Base-by-base conservation (phyloP, 805 yeast genomes). In the Sugiyamaella chiloensis region DNA sequence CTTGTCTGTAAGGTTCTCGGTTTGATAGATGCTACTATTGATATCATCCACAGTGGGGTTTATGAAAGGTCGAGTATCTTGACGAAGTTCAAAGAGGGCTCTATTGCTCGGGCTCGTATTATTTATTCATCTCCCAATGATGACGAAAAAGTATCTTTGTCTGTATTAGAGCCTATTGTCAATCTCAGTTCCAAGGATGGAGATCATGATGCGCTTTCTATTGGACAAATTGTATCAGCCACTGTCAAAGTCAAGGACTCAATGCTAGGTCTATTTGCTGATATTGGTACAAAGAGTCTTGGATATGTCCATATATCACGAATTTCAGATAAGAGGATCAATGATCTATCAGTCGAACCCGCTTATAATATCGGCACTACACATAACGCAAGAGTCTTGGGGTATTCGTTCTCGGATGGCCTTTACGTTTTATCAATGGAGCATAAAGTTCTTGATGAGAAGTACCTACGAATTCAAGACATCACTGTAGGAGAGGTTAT, bases 261-360 rank as follows among this genome's bases (percentile, higher is more conserved):
- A 5, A 51, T 51, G 9, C 37, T 59, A 2, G 75, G 75, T 12
- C 54, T 70, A 2, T 65, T 63, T 42, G 52, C 69, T 32, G 62
- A 60, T 7, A 62, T 86, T 32, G 85, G 85, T 20, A 72, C 74
- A 21, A 61, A 71, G 39, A 56, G 70, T 6, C 60, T 71, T 9
- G 98, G 96, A 31, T 87, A 83, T 67, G 86, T 83, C 1, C 96
- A 91, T 61, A 70, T 79, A 41, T 85, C 97, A 0, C 83, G 83
- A 55, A 64, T 85, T 36, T 46, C 64, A 5, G 68, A 69, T 65
- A 63, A 78, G 66, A 61, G 55, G 16, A 53, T 60, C 17, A 70
- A 66, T 9, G 61, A 59, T 19, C 51, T 67, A 6, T 44, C 59
- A 7, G 53, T 61, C 4, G 59, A 60, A 12, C 59, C 57, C 4